phyloP scores from a whole-genome alignment of 352 stramenopile genomes.

The Peronospora farinosa region DNA sequence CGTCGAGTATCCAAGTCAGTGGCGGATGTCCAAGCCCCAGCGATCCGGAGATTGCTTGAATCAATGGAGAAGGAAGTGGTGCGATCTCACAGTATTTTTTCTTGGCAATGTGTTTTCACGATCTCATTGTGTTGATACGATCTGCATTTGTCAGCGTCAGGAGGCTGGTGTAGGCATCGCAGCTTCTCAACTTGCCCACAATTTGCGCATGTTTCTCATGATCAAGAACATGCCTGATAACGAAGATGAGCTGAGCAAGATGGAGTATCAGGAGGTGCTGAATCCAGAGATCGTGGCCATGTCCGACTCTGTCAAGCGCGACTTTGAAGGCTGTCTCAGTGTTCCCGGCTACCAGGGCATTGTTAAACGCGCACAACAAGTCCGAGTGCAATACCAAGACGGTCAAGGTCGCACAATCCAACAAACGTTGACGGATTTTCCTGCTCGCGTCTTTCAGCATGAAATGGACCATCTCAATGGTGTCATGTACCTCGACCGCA shows the following conservation, averaged over 20 bases:
- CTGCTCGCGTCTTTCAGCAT: conserved; percentile 81
- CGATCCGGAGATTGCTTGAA: conserved; percentile 45
- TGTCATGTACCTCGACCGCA: conserved; percentile 68
- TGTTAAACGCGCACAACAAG: conserved; percentile 50
- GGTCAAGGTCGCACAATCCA: conserved; percentile 41
- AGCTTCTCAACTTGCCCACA: conserved; percentile 67
- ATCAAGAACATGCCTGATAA: conserved; percentile 56
- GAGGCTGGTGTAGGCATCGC: conserved; percentile 72
- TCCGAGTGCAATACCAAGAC: conserved; percentile 62
- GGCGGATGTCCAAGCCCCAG: conserved; percentile 42
- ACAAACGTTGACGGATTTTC: conserved; percentile 62
- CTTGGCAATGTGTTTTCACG: not conserved
- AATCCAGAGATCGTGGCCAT: conserved; percentile 65
- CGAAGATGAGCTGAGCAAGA: conserved; percentile 43
- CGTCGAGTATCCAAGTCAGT: conserved; percentile 66
- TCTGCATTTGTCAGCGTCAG: conserved; percentile 33
- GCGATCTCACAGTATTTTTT: not conserved
- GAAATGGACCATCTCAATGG: conserved; percentile 77
- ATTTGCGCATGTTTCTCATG: conserved; percentile 80
- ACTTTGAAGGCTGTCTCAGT: conserved; percentile 84
- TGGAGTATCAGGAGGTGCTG: conserved; percentile 72
- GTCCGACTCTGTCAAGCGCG: conserved; percentile 47
- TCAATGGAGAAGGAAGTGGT: conserved; percentile 69
- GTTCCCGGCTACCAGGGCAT: conserved; percentile 77
- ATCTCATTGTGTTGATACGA: conserved; percentile 1